Evolutionary conservation across 352 stramenopile genomes (phyloP).

Genomic region (Phytopythium cucurbitacearum): DNA sequence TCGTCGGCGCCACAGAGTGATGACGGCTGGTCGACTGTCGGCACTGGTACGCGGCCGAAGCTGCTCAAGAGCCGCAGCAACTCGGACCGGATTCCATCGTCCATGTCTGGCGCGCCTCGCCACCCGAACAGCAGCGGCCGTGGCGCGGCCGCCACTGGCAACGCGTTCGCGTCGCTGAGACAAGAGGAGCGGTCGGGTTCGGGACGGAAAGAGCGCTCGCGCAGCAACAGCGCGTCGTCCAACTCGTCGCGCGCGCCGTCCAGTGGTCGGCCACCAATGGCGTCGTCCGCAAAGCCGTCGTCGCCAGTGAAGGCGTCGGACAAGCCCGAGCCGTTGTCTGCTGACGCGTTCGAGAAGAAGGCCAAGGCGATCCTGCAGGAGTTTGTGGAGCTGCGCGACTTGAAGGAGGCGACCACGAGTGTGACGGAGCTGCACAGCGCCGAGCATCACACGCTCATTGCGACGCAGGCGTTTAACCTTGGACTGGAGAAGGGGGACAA

Average conservation of each 20-base stretch:
- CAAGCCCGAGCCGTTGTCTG: slow-evolving; percentile 23
- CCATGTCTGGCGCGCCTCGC: slow-evolving; percentile 21
- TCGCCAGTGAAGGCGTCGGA: slow-evolving; percentile 16
- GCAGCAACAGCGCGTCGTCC: slow-evolving; percentile 53
- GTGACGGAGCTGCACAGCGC: slow-evolving; percentile 54
- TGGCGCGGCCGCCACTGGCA: slow-evolving; percentile 18
- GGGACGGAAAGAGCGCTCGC: slow-evolving; percentile 39
- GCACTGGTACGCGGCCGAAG: slow-evolving; percentile 41
- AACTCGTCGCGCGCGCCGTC: slow-evolving; percentile 15
- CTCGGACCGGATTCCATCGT: slow-evolving; percentile 38
- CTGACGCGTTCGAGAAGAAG: slow-evolving; percentile 80
- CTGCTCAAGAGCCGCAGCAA: slow-evolving; percentile 60
- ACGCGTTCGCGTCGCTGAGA: slow-evolving; percentile 40
- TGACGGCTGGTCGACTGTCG: slow-evolving; percentile 76
- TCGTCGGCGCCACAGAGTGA: slow-evolving; percentile 29
- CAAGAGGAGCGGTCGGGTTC: slow-evolving; percentile 19
- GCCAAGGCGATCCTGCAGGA: slow-evolving; percentile 79
- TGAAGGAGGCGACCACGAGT: slow-evolving; percentile 64
- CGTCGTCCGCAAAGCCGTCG: slow-evolving; percentile 13
- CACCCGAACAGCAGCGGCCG: slow-evolving; percentile 26
- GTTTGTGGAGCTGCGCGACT: slow-evolving; percentile 82
- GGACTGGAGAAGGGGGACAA: slow-evolving; percentile 67
- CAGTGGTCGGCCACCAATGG: slow-evolving; percentile 32
- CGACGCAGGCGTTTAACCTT: slow-evolving; percentile 52
- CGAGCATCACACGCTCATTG: slow-evolving; percentile 43